Base-by-base conservation (phyloP, 1,139 yeast genomes). In the Yamadazyma spencermartinsiae region DNA sequence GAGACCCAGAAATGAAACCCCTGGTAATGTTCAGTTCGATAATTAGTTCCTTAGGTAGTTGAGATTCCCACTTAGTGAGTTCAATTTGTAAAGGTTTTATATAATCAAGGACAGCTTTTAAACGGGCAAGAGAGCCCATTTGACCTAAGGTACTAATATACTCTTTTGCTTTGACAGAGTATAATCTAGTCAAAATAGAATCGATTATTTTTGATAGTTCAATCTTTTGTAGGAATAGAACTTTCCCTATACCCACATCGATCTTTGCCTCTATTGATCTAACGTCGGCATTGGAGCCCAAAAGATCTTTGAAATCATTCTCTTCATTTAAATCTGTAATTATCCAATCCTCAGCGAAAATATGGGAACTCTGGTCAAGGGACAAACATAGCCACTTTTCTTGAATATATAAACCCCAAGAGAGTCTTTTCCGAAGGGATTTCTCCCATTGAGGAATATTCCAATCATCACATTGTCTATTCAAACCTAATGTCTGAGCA, bases 371-470 rank as follows among this genome's bases (percentile, higher is more conserved):
- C 21, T 42, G 42, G 33, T 47, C 51, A 10, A 44, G 25, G 4
- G 48, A 40, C 10, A 47, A 38, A 35, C 49, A 41, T n/a, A 47
- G 31, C 51, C 51, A 47, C 35, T 47, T 47, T 24, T 47, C 51
- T 34, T 47, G 51, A 6, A 45, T 26, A 34, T 33, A 47, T 11
- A 47, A 20, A 5, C 45, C 51, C 51, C 51, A 47, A 8, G 50
- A 31, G 3, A 47, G 13, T 24, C 51, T 31, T 31, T 42, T 44
- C n/a, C 51, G 16, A 7, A 42, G 14, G 3, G 41, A 29, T 16
- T 32, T 39, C 25, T 47, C 47, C 48, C 48, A 45, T 4, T 19
- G 19, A 2, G 43, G 44, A 6, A 47, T 33, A 14, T 40, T 31
- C 45, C 46, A 45, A 17, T 35, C 11, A 18, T 32, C 17, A n/a